These are phyloP conservation scores for Eucalyptus tenuipes DNA, from an alignment of 345 rosid species.

Conservation along the genomic window DNA sequence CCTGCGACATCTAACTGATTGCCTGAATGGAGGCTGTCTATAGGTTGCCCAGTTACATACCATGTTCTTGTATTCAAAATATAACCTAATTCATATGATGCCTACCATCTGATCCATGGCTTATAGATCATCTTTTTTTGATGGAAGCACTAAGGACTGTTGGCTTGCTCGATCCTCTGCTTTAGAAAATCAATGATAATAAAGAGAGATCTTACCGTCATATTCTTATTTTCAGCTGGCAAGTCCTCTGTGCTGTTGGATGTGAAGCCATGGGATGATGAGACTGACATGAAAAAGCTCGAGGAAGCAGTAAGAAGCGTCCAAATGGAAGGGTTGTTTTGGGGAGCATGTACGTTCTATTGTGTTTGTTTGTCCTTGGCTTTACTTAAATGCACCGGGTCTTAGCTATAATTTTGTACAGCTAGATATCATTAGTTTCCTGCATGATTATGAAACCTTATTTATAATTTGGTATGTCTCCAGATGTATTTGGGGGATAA, in stretches of 20 bases:
- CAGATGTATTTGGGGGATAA: neutral
- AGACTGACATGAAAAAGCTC: constrained; percentile 14
- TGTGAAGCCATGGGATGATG: constrained; percentile 15
- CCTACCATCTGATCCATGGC: neutral
- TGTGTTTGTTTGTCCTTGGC: neutral
- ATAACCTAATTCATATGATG: neutral
- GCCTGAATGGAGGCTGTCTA: neutral
- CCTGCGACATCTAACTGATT: neutral
- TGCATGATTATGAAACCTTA: neutral
- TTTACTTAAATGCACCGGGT: neutral
- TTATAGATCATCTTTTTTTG: neutral
- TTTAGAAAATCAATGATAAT: neutral
- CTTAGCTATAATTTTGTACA: neutral
- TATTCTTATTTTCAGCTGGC: neutral
- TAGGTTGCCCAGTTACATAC: neutral
- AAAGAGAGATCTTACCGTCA: neutral
- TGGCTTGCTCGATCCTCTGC: neutral
- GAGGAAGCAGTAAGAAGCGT: constrained; percentile 10
- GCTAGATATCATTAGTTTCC: neutral
- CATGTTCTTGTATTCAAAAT: neutral
- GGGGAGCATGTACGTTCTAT: constrained; percentile 11
- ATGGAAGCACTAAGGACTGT: neutral
- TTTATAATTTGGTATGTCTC: neutral
- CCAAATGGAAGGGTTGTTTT: constrained; percentile 8
- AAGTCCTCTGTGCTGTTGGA: constrained; percentile 9